phyloP scores from a whole-genome alignment of 1,139 yeast species.

The Candida neerlandica region DNA sequence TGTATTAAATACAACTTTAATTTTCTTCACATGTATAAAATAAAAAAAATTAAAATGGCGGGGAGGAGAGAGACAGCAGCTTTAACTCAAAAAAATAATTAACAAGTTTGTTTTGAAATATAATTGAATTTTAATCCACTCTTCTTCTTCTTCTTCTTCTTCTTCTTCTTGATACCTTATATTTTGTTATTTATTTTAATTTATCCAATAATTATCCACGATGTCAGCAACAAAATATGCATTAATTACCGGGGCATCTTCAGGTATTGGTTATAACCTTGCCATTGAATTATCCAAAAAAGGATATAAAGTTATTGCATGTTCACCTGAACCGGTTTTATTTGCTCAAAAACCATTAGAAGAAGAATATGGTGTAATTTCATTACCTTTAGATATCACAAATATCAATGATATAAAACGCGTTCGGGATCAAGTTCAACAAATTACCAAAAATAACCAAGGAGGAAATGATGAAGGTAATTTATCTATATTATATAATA shows the following conservation, averaged over 20 bases:
- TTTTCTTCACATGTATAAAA: too few species aligned
- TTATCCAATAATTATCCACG: too few species aligned
- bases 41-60: too few species aligned
- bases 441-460: constrained; percentile 16
- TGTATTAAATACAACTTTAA: too few species aligned
- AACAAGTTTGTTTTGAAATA: too few species aligned
- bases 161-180: background rate
- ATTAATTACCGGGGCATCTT: constrained; percentile 42
- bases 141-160: background rate
- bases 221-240: constrained; percentile 29
- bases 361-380: constrained; percentile 30
- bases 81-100: too few species aligned
- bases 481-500: constrained; percentile 36
- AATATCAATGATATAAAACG: constrained; percentile 29
- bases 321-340: constrained; percentile 28
- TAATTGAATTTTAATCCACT: too few species aligned
- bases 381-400: constrained; percentile 38
- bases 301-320: constrained; percentile 40
- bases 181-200: background rate
- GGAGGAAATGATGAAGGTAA: constrained; percentile 26
- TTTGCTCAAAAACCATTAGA: constrained; percentile 31
- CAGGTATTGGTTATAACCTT: constrained; percentile 42
- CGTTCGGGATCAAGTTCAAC: constrained; percentile 24
- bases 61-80: too few species aligned
- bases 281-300: constrained; percentile 28